Evolutionary conservation across 2,329 filamentous ascomycete species (phyloP).

Genomic region (Exophiala mesophila): DNA sequence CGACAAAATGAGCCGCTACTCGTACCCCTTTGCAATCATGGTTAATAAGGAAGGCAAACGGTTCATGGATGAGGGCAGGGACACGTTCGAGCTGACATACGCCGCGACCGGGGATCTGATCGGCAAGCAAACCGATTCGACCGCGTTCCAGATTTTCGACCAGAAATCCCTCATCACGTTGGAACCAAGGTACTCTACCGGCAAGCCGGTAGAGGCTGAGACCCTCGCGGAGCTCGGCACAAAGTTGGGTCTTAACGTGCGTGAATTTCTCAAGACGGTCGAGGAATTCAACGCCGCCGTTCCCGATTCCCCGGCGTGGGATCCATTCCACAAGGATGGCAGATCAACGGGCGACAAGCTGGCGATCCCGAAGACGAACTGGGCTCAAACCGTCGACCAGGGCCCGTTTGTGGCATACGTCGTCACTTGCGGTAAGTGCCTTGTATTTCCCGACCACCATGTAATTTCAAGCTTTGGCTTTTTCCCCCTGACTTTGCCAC

Average conservation of each 20-base stretch:
- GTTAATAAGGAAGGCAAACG: slow-evolving; percentile 54
- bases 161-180: slow-evolving; percentile 48
- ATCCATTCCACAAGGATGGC: slow-evolving; percentile 58
- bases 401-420: slow-evolving; percentile 59
- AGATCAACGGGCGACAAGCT: slow-evolving; percentile 53
- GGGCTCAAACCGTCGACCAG: slow-evolving; percentile 55
- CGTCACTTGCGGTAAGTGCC: slow-evolving; percentile 57
- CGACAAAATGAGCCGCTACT: slow-evolving; percentile 64
- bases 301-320: slow-evolving; percentile 41
- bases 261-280: slow-evolving; percentile 35
- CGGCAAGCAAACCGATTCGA: slow-evolving; percentile 51
- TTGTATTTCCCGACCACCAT: too few relatives aligned
- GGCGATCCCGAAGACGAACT: slow-evolving; percentile 57
- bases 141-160: slow-evolving; percentile 64
- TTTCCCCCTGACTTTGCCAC: too few relatives aligned
- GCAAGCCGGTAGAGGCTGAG: slow-evolving; percentile 47
- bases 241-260: slow-evolving; percentile 38
- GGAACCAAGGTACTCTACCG: slow-evolving; percentile 56
- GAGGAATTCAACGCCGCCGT: slow-evolving; percentile 28
- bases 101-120: slow-evolving; percentile 61
- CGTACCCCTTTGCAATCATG: slow-evolving; percentile 62
- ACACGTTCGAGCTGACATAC: slow-evolving; percentile 62
- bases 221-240: slow-evolving; percentile 53
- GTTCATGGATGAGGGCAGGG: slow-evolving; percentile 63
- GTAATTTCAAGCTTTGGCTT: too few relatives aligned